Conservation (phyloP, 2,329 filamentous ascomycete genomes). For the Alternaria hordeiaustralica region DNA sequence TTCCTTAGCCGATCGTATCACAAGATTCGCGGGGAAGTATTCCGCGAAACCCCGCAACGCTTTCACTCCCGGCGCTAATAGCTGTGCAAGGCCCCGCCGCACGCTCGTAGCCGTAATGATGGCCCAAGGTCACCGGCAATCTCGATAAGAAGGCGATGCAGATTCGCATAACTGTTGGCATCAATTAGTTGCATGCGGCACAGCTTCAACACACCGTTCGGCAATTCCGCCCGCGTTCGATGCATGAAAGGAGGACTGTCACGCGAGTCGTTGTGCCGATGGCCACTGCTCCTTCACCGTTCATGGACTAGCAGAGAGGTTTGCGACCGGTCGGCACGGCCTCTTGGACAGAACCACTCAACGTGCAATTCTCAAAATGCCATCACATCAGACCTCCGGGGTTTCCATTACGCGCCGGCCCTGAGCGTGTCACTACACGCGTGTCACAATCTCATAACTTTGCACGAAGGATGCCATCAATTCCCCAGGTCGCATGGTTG, state of each 20-base stretch:
- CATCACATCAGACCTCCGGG: not conserved
- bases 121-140: not conserved
- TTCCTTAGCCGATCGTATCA: not conserved
- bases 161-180: not conserved
- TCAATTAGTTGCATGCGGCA: not conserved
- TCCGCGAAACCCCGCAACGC: conserved; percentile 29
- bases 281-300: not conserved
- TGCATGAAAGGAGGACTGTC: not conserved
- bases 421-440: not conserved
- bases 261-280: not conserved
- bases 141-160: not conserved
- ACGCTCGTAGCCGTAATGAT: not conserved
- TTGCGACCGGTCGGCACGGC: not conserved
- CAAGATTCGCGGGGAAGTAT: conserved; percentile 22
- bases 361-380: not conserved
- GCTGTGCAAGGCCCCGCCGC: conserved; percentile 11
- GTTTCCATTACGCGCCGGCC: not conserved
- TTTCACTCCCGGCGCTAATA: conserved; percentile 18
- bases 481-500: not conserved
- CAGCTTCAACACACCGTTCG: not conserved
- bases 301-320: not conserved
- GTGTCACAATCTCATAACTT: not conserved
- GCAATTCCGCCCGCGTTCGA: not conserved
- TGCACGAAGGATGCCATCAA: not conserved
- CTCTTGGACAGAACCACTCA: not conserved